Evolutionary conservation across 768 basidiomycete species (phyloP).

Genomic region (Suillus subaureus): DNA sequence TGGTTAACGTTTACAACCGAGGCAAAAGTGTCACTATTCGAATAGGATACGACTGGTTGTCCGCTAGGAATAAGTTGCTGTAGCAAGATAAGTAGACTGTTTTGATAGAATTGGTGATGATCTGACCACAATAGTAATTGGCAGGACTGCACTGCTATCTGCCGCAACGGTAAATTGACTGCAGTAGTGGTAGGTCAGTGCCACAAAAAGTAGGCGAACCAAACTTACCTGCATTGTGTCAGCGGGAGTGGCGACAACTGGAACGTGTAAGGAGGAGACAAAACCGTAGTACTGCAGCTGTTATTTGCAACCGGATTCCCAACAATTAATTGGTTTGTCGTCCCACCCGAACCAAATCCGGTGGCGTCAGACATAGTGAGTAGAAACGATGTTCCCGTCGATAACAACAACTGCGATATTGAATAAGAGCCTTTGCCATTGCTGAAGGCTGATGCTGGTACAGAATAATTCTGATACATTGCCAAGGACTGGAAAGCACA

Average conservation of each 20-base stretch:
- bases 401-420: slow-evolving; percentile 44
- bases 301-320: slow-evolving; percentile 41
- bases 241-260: slow-evolving; percentile 48
- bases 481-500: slow-evolving; percentile 45
- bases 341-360: slow-evolving; percentile 70
- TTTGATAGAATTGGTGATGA: background rate
- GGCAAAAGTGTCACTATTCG: slow-evolving; percentile 38
- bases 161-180: slow-evolving; percentile 51
- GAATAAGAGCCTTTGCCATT: slow-evolving; percentile 57
- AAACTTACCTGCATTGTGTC: slow-evolving; percentile 59
- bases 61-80: slow-evolving; percentile 73
- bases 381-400: slow-evolving; percentile 43
- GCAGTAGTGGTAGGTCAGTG: slow-evolving; percentile 10
- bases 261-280: slow-evolving; percentile 48
- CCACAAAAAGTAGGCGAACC: background rate
- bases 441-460: slow-evolving; percentile 55
- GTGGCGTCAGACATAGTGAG: slow-evolving; percentile 72
- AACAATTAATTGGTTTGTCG: slow-evolving; percentile 49
- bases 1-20: slow-evolving; percentile 61
- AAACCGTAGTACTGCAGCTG: slow-evolving; percentile 51
- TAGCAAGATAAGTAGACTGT: slow-evolving; percentile 4
- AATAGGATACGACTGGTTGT: slow-evolving; percentile 44
- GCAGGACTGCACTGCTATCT: slow-evolving; percentile 48
- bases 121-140: slow-evolving; percentile 55
- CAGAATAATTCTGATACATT: slow-evolving; percentile 52